A percentile compares a stretch with the other conserved stretches of the same genome.
These are phyloP conservation scores for Luzula sylvatica DNA, from an alignment of 176 grass and related monocot genomes.

Conservation along the genomic window DNA sequence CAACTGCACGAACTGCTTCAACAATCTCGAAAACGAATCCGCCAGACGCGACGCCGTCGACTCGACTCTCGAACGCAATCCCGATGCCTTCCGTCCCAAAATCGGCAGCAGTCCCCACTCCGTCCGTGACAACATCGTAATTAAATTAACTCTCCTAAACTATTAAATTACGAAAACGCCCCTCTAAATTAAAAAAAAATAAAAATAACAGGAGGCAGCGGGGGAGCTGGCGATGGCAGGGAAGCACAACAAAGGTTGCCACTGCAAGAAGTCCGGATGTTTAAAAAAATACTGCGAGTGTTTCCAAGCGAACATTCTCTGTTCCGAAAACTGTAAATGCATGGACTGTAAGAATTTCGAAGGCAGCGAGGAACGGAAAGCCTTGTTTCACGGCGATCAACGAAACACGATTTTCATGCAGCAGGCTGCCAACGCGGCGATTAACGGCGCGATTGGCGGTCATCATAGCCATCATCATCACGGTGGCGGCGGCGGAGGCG, in stretches of 20 bases:
- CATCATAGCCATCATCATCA: too few relatives aligned
- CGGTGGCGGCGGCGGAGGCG: too few relatives aligned
- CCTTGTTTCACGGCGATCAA: slow-evolving; percentile 54
- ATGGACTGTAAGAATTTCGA: slow-evolving; percentile 98
- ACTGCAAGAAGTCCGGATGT: slow-evolving; percentile 98
- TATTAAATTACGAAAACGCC: too few relatives aligned
- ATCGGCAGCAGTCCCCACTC: slow-evolving; percentile 85
- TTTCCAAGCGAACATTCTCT: slow-evolving; percentile 97
- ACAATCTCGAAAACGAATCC: slow-evolving; percentile 82
- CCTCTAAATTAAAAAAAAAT: too few relatives aligned
- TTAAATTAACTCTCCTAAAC: too few relatives aligned
- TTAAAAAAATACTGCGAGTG: slow-evolving; percentile 99
- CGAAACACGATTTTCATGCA: slow-evolving; percentile 55
- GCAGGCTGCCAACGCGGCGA: slow-evolving; percentile 65
- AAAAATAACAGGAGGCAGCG: slow-evolving; percentile 34
- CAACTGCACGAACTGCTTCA: slow-evolving; percentile 88
- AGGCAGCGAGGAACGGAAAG: slow-evolving; percentile 70
- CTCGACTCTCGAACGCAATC: slow-evolving; percentile 79
- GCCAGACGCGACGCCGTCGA: slow-evolving; percentile 81
- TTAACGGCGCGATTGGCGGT: slow-evolving; percentile 76
- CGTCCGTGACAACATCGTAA: slow-evolving; percentile 52
- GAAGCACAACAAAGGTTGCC: slow-evolving; percentile 97
- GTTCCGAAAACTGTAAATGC: slow-evolving; percentile 98
- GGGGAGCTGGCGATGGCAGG: slow-evolving; percentile 60
- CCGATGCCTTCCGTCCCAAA: slow-evolving; percentile 93